Evolutionary conservation across 768 basidiomycete genomes (phyloP).

Genomic region (Omphalotus guepiniiformis): DNA sequence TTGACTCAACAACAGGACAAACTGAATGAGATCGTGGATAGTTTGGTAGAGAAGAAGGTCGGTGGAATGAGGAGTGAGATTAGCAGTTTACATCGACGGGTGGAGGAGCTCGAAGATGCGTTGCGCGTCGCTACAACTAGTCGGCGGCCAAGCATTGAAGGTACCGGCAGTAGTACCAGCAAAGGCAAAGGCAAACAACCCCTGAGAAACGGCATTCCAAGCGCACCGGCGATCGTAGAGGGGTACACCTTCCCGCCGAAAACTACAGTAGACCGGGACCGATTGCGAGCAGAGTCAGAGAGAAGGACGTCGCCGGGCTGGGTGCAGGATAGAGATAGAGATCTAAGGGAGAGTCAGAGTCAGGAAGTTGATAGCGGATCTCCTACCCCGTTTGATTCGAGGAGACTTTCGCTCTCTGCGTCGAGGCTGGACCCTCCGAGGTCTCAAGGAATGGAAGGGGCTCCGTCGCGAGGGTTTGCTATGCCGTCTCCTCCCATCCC

Average conservation of each 20-base stretch:
- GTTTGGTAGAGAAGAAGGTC: constrained; percentile 57
- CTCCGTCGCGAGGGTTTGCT: constrained; percentile 19
- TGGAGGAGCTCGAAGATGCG: constrained; percentile 66
- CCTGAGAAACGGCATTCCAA: constrained; percentile 34
- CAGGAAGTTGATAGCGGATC: constrained; percentile 39
- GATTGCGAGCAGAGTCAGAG: constrained; percentile 22
- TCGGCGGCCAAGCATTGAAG: constrained; percentile 24
- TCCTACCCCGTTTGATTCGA: constrained; percentile 45
- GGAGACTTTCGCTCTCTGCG: constrained; percentile 47
- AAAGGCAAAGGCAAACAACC: constrained; percentile 28
- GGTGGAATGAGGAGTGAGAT: constrained; percentile 61
- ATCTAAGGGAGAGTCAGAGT: constrained; percentile 32
- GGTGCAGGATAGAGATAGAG: constrained; percentile 30
- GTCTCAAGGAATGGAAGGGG: constrained; percentile 22
- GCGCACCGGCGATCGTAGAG: constrained; percentile 27
- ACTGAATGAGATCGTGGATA: constrained; percentile 54
- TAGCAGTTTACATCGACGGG: constrained; percentile 48
- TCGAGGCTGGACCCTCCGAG: constrained; percentile 44
- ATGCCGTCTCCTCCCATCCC: constrained; percentile 30
- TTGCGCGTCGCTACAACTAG: constrained; percentile 26
- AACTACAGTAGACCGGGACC: constrained; percentile 23
- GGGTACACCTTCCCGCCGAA: constrained; percentile 46
- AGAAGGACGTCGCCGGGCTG: constrained; percentile 38
- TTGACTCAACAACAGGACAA: constrained; percentile 60
- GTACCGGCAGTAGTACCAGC: constrained; percentile 9